phyloP scores from a whole-genome alignment of 805 yeast species.

The Blastobotrys attinorum region DNA sequence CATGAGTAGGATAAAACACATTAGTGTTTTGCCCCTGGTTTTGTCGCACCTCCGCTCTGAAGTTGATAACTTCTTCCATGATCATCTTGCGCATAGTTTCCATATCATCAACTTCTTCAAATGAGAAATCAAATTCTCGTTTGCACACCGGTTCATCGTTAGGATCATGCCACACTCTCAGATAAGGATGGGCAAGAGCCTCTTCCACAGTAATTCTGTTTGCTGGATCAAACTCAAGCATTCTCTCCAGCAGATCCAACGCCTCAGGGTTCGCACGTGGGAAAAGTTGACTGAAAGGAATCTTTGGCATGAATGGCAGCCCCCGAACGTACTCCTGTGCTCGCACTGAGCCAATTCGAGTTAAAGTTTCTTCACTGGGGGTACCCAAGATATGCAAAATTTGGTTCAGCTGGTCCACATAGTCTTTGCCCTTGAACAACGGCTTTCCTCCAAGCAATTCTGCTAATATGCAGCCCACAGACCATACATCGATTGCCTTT shows the following conservation, averaged over 20 bases:
- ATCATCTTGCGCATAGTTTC: conserved; percentile 69
- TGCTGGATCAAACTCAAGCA: conserved; percentile 76
- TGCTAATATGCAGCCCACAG: conserved; percentile 92
- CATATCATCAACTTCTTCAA: conserved; percentile 78
- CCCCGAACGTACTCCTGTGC: conserved; percentile 84
- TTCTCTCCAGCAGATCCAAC: conserved; percentile 55
- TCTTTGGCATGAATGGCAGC: conserved; percentile 62
- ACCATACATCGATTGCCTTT: conserved; percentile 94
- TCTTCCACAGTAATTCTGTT: conserved; percentile 77
- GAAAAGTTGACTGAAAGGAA: conserved; percentile 44
- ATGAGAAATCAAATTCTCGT: conserved; percentile 75
- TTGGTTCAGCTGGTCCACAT: conserved; percentile 80
- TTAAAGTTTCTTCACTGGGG: conserved; percentile 67
- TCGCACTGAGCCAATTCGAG: conserved; percentile 75
- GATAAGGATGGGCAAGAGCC: conserved; percentile 81
- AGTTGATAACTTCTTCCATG: conserved; percentile 66
- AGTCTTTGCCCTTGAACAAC: conserved; percentile 88
- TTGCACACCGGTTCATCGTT: conserved; percentile 76
- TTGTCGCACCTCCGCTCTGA: conserved; percentile 73
- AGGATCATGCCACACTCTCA: conserved; percentile 86
- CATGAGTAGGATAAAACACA: too few relatives aligned
- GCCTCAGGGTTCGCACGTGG: conserved; percentile 57
- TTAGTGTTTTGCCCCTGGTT: conserved; percentile 42
- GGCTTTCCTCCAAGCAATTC: conserved; percentile 84
- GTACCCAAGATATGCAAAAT: conserved; percentile 84